Evolutionary conservation across 2,329 filamentous ascomycete species (phyloP).

Genomic region (Scytalidium sp.): DNA sequence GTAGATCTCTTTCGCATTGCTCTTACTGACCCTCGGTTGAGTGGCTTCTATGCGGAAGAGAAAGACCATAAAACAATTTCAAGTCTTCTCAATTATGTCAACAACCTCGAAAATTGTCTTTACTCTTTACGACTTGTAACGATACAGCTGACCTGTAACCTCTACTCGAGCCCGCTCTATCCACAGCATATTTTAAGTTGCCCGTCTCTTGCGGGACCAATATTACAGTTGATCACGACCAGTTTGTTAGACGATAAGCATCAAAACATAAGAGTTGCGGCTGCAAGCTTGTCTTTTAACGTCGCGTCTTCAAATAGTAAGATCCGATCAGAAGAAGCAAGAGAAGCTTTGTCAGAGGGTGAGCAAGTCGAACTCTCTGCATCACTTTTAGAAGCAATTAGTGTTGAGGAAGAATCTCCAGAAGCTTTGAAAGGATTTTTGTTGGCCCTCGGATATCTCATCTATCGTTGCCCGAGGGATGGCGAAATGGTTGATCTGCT

Average conservation of each 20-base stretch:
- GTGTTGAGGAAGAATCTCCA: constrained; percentile 54
- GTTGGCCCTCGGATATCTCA: constrained; percentile 70
- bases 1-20: constrained; percentile 82
- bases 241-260: constrained; percentile 77
- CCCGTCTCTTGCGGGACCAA: constrained; percentile 47
- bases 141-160: constrained; percentile 78
- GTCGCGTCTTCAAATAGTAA: constrained; percentile 69
- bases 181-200: constrained; percentile 58
- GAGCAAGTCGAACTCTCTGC: constrained; percentile 81
- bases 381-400: constrained; percentile 71
- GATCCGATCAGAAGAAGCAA: constrained; percentile 53
- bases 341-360: constrained; percentile 60
- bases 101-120: constrained; percentile 55
- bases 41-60: constrained; percentile 81
- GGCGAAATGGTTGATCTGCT: constrained; percentile 81
- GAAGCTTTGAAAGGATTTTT: constrained; percentile 78
- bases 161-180: constrained; percentile 75
- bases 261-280: constrained; percentile 73
- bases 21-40: constrained; percentile 74
- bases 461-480: constrained; percentile 66
- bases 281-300: constrained; percentile 82
- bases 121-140: constrained; percentile 83
- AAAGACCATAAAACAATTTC: constrained; percentile 58
- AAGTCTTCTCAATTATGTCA: constrained; percentile 59
- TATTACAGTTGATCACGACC: constrained; percentile 69